Evolutionary conservation across 495 filamentous ascomycete species (phyloP), one percentile per base, ranked within the genome.

Genomic region (Neurospora sublineolata): DNA sequence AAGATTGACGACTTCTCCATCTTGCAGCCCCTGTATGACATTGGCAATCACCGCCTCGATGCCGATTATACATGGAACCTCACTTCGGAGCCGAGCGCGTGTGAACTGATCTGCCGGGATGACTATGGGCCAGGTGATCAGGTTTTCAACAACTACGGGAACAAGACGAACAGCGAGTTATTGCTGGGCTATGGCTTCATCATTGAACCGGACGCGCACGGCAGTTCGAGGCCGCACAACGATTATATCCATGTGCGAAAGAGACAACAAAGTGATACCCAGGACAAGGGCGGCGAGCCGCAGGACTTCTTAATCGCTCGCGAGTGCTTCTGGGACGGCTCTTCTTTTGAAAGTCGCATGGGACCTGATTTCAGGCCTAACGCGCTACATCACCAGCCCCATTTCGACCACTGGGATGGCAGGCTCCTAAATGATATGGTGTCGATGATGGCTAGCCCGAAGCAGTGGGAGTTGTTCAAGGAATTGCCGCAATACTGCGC

Each of bases 131-230:
- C 79, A 0, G 80, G 80, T 20, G 64, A 75, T 10, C 82, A 84
- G 70, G 80, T 88, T 23, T 88, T 78, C 78, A 88, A 88, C 75
- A 86, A 84, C 75, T 88, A 88, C 74, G 85, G 85, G 38, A 75
- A 78, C 73, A 87, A 87, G 75, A 84, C 83, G 3, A 86, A 86
- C 71, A 83, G 77, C 72, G 86, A 87, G 78, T 74, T 88, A 52
- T 82, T 88, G 37, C 76, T 87, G 20, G 84, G 79, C 0, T 88
- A 88, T 73, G 85, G 85, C 38, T 88, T 88, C 71, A 77, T 83
- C 46, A 75, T 86, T 18, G 23, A 60, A 11, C 27, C 27, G 27
- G 27, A 27, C 27, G 27, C 27, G 27, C 27, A 27, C 27, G 27
- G 27, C 27, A 2, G 2, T 27, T 27, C 77, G 11, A 67, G 69